These are phyloP conservation scores for Boletus sensibilis DNA, from an alignment of 768 basidiomycete genomes.

Conservation along the genomic window DNA sequence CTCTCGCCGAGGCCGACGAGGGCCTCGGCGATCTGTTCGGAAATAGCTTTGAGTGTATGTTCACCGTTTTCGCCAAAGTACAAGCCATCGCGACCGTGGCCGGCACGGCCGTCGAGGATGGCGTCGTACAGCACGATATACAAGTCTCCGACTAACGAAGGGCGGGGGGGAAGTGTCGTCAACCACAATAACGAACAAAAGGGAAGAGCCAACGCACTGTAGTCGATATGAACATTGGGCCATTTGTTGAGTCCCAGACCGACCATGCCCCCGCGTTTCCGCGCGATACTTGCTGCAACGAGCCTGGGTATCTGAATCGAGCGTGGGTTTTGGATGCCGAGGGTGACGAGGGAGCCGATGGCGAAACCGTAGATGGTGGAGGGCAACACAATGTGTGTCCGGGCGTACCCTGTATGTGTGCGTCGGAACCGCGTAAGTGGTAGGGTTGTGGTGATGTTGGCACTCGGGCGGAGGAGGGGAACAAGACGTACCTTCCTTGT, in stretches of 20 bases:
- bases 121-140: slow-evolving; percentile 44
- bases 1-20: background rate
- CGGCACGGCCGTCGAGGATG: slow-evolving; percentile 10
- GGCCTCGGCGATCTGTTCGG: slow-evolving; percentile 38
- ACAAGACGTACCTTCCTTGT: slow-evolving; percentile 22
- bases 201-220: slow-evolving; percentile 18
- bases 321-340: slow-evolving; percentile 42
- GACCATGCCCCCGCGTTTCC: slow-evolving; percentile 54
- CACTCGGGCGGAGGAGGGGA: background rate
- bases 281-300: slow-evolving; percentile 42
- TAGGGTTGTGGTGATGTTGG: background rate
- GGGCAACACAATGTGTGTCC: slow-evolving; percentile 45
- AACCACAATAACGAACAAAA: background rate
- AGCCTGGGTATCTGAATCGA: slow-evolving; percentile 54
- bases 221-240: slow-evolving; percentile 57
- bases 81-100: slow-evolving; percentile 39
- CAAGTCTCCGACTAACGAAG: slow-evolving; percentile 33
- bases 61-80: slow-evolving; percentile 55
- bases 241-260: slow-evolving; percentile 59
- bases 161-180: background rate
- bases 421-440: background rate
- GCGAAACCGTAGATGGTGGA: slow-evolving; percentile 60
- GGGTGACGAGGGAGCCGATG: slow-evolving; percentile 44
- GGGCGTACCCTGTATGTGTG: background rate
- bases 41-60: slow-evolving; percentile 40